Base-by-base conservation (phyloP, 768 basidiomycete genomes). In the Neoboletus brunneissimus region DNA sequence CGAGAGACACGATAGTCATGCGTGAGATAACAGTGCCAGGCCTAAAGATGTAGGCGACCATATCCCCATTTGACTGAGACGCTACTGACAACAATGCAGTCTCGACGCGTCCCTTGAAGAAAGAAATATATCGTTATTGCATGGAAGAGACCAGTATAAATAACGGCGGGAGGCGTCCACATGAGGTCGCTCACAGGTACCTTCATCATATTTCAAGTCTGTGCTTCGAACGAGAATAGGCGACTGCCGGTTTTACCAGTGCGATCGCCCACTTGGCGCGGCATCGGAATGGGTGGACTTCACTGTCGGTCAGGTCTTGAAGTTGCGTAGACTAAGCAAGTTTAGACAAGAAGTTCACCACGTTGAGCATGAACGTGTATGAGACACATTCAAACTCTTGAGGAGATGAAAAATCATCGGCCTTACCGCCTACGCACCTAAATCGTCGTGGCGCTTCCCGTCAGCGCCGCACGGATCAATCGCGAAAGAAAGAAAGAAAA, bases 121-220 rank as follows among this genome's bases (percentile, higher is more conserved):
- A 32, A 16, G 38, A n/a, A 40, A 13, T 10, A 16, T 1, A 18
- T 37, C 10, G 27, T 27, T 22, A 29, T 9, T 34, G n/a, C 25
- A n/a, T 5, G 51, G 44, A 18, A 12, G 34, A 13, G 34, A 48
- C 20, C 29, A 48, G 13, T 8, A 9, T 10, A 11, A 16, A 23
- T 11, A 22, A 42, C 38, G 27, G 13, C n/a, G 11, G 29, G 44
- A n/a, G n/a, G n/a, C 7, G 32, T 18, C n/a, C 27, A 22, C 29
- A 35, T 6, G 10, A 18, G 10, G 16, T 23, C 23, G 34, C 13
- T 10, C 16, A 16, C 15, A 40, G 55, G 2, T 29, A 67, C 67
- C 67, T 64, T 67, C 67, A 69, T 67, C 67, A 69, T 68, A 18
- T 64, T 62, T 10, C 67, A 57, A n/a, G 51, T 48, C 38, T 58